These are phyloP conservation scores for Xylaria acuta DNA, from an alignment of 495 filamentous ascomycete genomes.

Conservation along the genomic window DNA sequence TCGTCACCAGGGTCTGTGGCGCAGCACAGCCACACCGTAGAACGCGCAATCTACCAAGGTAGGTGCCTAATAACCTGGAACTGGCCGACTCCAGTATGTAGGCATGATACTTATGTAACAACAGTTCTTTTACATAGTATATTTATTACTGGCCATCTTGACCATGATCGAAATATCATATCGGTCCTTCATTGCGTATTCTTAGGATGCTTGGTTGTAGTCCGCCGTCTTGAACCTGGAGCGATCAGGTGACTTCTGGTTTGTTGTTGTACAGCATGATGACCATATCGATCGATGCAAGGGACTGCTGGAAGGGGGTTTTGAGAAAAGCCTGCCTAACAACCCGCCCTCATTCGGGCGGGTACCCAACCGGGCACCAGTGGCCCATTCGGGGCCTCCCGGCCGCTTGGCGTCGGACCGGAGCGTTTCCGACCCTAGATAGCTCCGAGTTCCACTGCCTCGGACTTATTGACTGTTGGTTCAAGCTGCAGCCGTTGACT, in stretches of 20 bases:
- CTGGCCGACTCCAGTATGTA: too few species aligned
- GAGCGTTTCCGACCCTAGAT: background rate
- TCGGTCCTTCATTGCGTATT: background rate
- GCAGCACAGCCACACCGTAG: constrained; percentile 3
- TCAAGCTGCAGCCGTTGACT: too few species aligned
- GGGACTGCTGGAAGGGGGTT: background rate
- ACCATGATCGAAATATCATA: background rate
- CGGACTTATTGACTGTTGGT: too few species aligned
- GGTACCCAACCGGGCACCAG: background rate
- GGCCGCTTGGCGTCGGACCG: constrained; percentile 1
- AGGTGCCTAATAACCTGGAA: too few species aligned
- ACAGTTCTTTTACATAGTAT: background rate
- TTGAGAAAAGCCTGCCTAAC: background rate
- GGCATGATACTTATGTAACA: background rate
- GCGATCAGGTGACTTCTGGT: background rate
- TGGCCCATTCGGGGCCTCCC: background rate
- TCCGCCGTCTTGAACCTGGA: background rate
- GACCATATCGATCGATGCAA: background rate
- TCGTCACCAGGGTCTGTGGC: constrained; percentile 20
- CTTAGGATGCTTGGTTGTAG: background rate
- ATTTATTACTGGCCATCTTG: too few species aligned
- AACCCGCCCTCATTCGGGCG: background rate
- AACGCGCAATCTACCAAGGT: background rate
- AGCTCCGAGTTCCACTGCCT: background rate
- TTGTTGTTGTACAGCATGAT: constrained; percentile 1